These are phyloP conservation scores for Ceratocystis diversiconidia DNA, from an alignment of 2,329 filamentous ascomycete genomes.

Conservation along the genomic window DNA sequence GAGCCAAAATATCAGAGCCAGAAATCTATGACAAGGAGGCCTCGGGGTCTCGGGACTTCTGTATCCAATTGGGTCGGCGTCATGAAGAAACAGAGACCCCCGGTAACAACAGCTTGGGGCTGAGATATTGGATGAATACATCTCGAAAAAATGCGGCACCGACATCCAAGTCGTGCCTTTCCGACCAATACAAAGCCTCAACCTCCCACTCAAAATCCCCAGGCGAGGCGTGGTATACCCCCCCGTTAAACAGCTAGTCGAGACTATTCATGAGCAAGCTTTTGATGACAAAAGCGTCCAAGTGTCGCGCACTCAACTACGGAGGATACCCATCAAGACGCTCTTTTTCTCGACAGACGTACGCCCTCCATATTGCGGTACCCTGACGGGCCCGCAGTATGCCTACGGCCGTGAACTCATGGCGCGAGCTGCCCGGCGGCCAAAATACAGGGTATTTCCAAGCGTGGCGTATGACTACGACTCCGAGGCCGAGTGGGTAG, in stretches of 20 bases:
- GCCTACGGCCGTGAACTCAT: conserved; percentile 34
- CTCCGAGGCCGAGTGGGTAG: conserved; percentile 77
- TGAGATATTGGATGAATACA: conserved; percentile 32
- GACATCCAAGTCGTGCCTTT: conserved; percentile 33
- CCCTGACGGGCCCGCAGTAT: conserved; percentile 46
- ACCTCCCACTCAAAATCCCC: conserved; percentile 28
- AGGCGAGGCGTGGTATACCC: conserved; percentile 35
- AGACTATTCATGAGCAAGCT: conserved; percentile 28
- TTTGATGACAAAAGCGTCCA: conserved; percentile 25
- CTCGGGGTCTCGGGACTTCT: too few species aligned
- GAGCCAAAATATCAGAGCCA: neutral
- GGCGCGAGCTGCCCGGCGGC: conserved; percentile 37
- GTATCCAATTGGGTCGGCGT: too few species aligned
- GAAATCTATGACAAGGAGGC: neutral
- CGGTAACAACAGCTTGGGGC: neutral
- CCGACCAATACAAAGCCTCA: conserved; percentile 33
- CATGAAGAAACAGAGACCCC: too few species aligned
- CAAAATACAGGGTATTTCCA: conserved; percentile 39
- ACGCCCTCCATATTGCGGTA: conserved; percentile 58
- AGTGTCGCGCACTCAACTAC: conserved; percentile 30
- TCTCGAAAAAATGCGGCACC: conserved; percentile 29
- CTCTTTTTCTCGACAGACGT: conserved; percentile 51
- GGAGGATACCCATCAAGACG: conserved; percentile 47
- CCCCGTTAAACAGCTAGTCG: conserved; percentile 48
- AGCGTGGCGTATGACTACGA: conserved; percentile 69